Base-by-base conservation (phyloP, 75 land plant genomes). In the Pinus albicaulis region DNA sequence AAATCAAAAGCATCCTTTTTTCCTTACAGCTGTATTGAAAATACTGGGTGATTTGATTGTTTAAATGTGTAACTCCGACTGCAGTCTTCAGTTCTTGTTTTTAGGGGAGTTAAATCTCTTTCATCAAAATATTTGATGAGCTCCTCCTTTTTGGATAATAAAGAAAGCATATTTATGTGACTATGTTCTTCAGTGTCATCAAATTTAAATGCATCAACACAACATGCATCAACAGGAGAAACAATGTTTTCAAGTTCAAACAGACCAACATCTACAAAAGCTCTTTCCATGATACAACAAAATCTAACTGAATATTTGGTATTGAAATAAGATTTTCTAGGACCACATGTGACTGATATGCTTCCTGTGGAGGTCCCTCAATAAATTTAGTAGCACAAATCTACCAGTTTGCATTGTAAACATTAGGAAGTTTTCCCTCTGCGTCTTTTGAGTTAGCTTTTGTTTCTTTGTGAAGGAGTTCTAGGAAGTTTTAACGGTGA, bases 181-280 rank as follows among this genome's bases (percentile, higher is more conserved):
- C 10, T 38, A 36, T 26, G 5, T 66, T 8, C 36, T 66, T 66
- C 36, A 19, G 44, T n/a, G 38, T 36, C 70, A 34, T 36, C 22
- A 20, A 48, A 36, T 20, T 38, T 20, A 66, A 66, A 13, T 17
- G 36, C 48, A 66, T 66, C 70, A 19, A 23, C 70, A 66, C 44
- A 66, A 48, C 22, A 19, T 38, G 19, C 44, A 66, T 48, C 70
- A 36, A 28, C 26, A 17, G 48, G 70, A 20, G 70, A 19, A 15
- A 19, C n/a, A 22, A 17, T 64, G 44, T 34, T 55, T 76, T 24
- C 23, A 6, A 28, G 26, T 36, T 16, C 71, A 23, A 20, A 23
- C 41, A 76, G 25, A 22, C 77, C 77, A 61, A 77, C 73, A 70
- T 77, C 79, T 19, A 60, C 60, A 36, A 77, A 48, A 16, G 79